phyloP scores from a whole-genome alignment of 73 alveolate genomes.

The Tetrahymena malaccensis region DNA sequence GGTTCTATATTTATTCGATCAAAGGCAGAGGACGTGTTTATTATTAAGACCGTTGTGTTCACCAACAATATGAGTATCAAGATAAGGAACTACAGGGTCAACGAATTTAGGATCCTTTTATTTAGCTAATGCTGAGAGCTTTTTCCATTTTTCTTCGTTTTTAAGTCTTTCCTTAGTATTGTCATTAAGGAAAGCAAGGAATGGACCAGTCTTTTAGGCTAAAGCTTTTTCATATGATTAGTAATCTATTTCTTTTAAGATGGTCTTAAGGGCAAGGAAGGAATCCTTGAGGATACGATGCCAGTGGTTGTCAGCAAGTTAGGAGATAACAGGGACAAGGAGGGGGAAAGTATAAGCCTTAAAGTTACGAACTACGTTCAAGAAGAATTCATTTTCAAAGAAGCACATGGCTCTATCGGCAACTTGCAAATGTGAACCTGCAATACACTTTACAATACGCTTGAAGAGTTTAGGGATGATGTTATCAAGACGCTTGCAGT shows the following conservation, averaged over 20 bases:
- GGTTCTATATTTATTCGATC: background rate
- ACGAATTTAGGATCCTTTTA: constrained; percentile 41
- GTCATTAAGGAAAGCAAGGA: background rate
- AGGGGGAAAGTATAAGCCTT: constrained; percentile 76
- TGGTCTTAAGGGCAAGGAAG: constrained; percentile 68
- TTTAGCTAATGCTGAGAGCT: constrained; percentile 25
- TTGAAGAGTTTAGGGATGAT: constrained; percentile 71
- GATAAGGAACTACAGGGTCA: constrained; percentile 42
- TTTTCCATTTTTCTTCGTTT: constrained; percentile 67
- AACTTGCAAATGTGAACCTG: constrained; percentile 82
- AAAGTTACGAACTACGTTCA: constrained; percentile 64
- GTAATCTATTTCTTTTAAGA: constrained; percentile 76
- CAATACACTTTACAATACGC: constrained; percentile 75
- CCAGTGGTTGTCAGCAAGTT: constrained; percentile 84
- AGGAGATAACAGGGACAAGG: constrained; percentile 70
- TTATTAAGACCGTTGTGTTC: constrained; percentile 44
- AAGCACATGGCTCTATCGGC: constrained; percentile 92
- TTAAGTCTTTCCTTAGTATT: constrained; percentile 61
- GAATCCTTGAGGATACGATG: constrained; percentile 76
- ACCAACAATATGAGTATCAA: constrained; percentile 53
- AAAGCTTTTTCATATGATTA: constrained; percentile 76
- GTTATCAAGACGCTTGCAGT: constrained; percentile 68
- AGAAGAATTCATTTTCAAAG: constrained; percentile 78
- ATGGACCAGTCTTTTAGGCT: constrained; percentile 11
- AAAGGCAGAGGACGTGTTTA: background rate